Base-by-base conservation (phyloP, 176 grass and related monocot species). In the Zoysia japonica region DNA sequence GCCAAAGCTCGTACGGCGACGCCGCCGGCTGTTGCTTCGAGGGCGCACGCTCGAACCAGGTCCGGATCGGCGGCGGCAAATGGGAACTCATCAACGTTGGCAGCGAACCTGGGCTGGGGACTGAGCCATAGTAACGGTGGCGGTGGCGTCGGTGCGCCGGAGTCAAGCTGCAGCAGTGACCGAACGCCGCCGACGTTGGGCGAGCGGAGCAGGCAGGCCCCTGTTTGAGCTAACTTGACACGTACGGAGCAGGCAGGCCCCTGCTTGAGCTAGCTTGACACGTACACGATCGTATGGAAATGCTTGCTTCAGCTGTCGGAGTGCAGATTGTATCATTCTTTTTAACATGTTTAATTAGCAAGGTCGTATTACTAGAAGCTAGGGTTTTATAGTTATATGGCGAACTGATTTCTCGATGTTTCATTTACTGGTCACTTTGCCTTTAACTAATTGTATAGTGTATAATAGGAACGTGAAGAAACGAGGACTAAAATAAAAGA, bases 1-100 rank as follows among this genome's bases (percentile, higher is more conserved):
- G 94, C 94, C 47, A 97, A 93, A 79, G 88, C 83, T 3, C 84
- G 91, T 41, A 71, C 71, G 40, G 67, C 56, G 5, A 46, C 81
- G 19, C 51, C 59, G 4, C 65, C 81, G 11, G 39, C 65, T 3
- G 53, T 59, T 42, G 62, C 80, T 35, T 56, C 54, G 14, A 85
- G 78, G 39, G 20, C 62, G 40, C 62, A 87, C 39, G 15, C 35
- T 20, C 64, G 78, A 57, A 69, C 70, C 60, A 71, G 72, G 39
- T 59, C 77, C 2, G 73, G 74, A 3, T 72, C 65, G 7, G 48
- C n/a, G 65, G 74, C 40, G 53, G 59, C 68, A 7, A 9, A 45
- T 52, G 71, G 79, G 1, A 78, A 68, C 14, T 87, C 88, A 17
- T 87, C 88, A 17, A 89, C 78, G 20, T 87, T 91, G 17, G 87